These are phyloP conservation scores for Elsinoe necatrix DNA, from an alignment of 2,329 filamentous ascomycete species.

Conservation along the genomic window DNA sequence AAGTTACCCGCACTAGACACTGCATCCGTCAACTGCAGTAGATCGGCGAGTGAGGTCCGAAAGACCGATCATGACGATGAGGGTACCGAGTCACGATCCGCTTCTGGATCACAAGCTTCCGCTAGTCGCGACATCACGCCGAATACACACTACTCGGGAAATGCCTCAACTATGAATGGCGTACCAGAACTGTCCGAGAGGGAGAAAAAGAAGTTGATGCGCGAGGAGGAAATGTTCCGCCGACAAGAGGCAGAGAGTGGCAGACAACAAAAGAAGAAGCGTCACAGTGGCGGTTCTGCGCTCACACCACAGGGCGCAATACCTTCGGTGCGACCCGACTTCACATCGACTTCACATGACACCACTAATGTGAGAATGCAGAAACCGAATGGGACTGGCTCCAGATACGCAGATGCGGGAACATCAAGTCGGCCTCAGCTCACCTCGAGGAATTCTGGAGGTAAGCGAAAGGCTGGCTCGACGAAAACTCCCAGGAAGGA, in stretches of 20 bases:
- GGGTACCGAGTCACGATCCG: constrained; percentile 47
- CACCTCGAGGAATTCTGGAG: background rate
- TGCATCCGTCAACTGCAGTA: constrained; percentile 46
- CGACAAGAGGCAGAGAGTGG: constrained; percentile 50
- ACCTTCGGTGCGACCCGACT: constrained; percentile 32
- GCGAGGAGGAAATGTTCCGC: constrained; percentile 54
- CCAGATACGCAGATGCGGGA: constrained; percentile 25
- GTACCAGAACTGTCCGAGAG: constrained; percentile 51
- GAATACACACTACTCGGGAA: constrained; percentile 43
- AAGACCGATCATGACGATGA: constrained; percentile 49
- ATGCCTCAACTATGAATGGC: constrained; percentile 31
- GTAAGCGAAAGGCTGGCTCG: constrained; percentile 13
- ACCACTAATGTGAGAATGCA: constrained; percentile 15
- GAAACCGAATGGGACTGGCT: constrained; percentile 27
- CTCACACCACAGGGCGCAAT: constrained; percentile 43
- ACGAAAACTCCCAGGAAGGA: background rate
- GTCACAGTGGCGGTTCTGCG: constrained; percentile 47
- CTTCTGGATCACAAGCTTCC: constrained; percentile 48
- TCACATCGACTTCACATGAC: background rate
- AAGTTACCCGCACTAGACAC: constrained; percentile 42
- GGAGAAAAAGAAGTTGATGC: constrained; percentile 54
- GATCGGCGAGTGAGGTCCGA: constrained; percentile 51
- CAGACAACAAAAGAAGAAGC: constrained; percentile 41
- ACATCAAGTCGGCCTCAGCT: constrained; percentile 18
- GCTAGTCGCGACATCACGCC: constrained; percentile 56